A percentile compares a stretch with the other conserved stretches of the same genome.
phyloP scores from a whole-genome alignment of 2,329 filamentous ascomycete genomes.

The Arthrobotrys entomopaga region DNA sequence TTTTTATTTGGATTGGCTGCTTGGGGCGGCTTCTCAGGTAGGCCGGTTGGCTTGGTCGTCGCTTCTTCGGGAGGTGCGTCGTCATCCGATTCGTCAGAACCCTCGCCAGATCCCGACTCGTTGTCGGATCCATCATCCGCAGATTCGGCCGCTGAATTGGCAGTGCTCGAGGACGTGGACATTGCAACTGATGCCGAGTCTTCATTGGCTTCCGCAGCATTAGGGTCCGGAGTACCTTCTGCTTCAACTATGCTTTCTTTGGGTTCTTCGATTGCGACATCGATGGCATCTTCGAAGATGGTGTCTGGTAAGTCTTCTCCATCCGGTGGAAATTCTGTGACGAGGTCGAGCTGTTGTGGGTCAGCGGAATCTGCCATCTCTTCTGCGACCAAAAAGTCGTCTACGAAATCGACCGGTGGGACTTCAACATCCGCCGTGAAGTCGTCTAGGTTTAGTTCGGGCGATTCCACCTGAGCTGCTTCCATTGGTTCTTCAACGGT shows the following conservation, averaged over 20 bases:
- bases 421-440: conserved; percentile 3
- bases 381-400: conserved; percentile 38
- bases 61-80: conserved; percentile 49
- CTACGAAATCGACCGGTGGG: conserved; percentile 19
- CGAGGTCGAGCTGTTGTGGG: conserved; percentile 36
- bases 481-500: conserved; percentile 46
- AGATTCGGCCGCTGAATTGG: conserved; percentile 37
- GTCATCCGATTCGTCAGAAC: conserved; percentile 45
- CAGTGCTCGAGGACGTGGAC: conserved; percentile 46
- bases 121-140: conserved; percentile 41
- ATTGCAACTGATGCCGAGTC: conserved; percentile 47
- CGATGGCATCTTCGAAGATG: conserved; percentile 1
- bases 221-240: conserved; percentile 16
- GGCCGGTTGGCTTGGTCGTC: conserved; percentile 38
- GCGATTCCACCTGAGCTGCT: neutral
- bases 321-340: conserved; percentile 26
- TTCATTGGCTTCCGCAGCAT: conserved; percentile 31
- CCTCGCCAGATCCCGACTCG: conserved; percentile 33
- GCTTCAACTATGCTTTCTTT: conserved; percentile 3
- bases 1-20: conserved; percentile 42
- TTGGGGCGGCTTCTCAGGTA: conserved; percentile 45
- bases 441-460: conserved; percentile 27
- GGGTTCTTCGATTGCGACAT: conserved; percentile 41
- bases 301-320: conserved; percentile 4
- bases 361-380: conserved; percentile 36